Percentiles rank a stretch among this genome's conserved stretches.
Evolutionary conservation across 2,329 filamentous ascomycete species (phyloP).

Genomic region (Colletotrichum cuscutae): DNA sequence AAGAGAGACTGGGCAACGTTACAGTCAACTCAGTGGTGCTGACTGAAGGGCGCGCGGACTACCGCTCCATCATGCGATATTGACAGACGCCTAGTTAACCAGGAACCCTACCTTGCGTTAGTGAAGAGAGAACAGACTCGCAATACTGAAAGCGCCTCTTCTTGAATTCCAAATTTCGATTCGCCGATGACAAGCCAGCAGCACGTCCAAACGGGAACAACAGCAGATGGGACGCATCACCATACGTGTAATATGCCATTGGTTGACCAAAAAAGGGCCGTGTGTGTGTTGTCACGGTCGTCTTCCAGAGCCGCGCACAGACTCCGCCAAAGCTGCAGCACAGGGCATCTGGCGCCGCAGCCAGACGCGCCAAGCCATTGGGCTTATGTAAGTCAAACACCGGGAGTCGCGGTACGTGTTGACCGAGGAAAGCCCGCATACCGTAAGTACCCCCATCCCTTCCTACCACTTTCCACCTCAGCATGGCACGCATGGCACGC

Average conservation of each 20-base stretch:
- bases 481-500: not conserved
- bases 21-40: no score
- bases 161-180: no score
- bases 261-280: not conserved
- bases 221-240: conserved; percentile 5
- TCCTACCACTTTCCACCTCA: not conserved
- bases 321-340: not conserved
- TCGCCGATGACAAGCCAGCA: no score
- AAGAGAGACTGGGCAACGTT: no score
- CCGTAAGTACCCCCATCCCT: not conserved
- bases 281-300: not conserved
- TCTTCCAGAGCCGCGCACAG: not conserved
- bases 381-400: conserved; percentile 21
- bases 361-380: not conserved
- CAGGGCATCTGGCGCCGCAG: not conserved
- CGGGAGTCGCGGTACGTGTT: conserved; percentile 22
- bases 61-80: no score
- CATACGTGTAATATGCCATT: conserved; percentile 27
- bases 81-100: no score
- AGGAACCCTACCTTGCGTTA: no score
- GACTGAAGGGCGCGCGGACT: no score
- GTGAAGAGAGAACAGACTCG: no score
- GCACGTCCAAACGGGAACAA: no score
- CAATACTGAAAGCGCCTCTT: no score
- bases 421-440: conserved; percentile 4